These are phyloP conservation scores for Russula abietina DNA, from an alignment of 768 basidiomycete species.

Conservation along the genomic window DNA sequence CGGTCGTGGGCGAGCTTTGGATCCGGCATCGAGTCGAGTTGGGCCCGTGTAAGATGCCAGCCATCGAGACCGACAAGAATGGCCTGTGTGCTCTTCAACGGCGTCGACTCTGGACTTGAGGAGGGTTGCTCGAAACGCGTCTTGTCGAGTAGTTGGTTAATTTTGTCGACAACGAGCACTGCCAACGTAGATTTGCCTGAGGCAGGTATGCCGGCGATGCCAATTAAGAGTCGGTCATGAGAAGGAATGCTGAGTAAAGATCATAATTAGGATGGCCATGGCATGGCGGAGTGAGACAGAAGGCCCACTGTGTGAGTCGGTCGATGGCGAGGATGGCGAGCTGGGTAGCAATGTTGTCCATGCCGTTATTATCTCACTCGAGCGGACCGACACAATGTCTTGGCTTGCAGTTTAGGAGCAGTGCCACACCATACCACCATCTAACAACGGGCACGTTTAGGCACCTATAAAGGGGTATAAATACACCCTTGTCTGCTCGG, in stretches of 20 bases:
- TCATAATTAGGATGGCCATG: neutral
- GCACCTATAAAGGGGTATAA: neutral
- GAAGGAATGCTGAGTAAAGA: slow-evolving; percentile 26
- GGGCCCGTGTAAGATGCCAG: slow-evolving; percentile 81
- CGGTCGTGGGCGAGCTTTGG: slow-evolving; percentile 71
- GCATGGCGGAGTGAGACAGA: neutral
- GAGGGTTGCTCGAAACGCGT: neutral
- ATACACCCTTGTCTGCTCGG: neutral
- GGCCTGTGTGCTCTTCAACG: slow-evolving; percentile 31
- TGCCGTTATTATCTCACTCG: too few relatives aligned
- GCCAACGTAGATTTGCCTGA: slow-evolving; percentile 84
- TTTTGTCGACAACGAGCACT: slow-evolving; percentile 44
- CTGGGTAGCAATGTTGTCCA: slow-evolving; percentile 2
- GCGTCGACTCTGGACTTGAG: neutral
- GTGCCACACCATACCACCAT: too few relatives aligned
- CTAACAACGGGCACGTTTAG: neutral
- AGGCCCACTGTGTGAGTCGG: slow-evolving; percentile 7
- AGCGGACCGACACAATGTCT: too few relatives aligned
- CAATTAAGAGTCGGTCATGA: slow-evolving; percentile 53
- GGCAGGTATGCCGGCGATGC: slow-evolving; percentile 74
- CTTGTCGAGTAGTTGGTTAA: slow-evolving; percentile 42
- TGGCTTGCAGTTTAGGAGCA: too few relatives aligned
- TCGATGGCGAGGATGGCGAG: slow-evolving; percentile 6
- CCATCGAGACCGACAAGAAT: slow-evolving; percentile 81
- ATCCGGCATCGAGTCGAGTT: slow-evolving; percentile 71